Evolutionary conservation across 345 rosid genomes (phyloP).

Genomic region (Salix koriyanagi): DNA sequence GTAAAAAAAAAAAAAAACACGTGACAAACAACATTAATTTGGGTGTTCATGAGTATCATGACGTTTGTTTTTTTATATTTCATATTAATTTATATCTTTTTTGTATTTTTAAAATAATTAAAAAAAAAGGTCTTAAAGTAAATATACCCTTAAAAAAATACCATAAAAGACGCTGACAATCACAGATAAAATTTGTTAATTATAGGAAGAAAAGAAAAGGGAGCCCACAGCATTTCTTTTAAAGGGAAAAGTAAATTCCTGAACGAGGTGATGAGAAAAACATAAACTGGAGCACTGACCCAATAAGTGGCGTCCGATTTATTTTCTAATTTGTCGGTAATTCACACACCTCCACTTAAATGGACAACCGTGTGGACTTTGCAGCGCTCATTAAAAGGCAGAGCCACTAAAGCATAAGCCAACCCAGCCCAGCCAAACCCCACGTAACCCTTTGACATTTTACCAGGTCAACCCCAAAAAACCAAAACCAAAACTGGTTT

Average conservation of each 20-base stretch:
- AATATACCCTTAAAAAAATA: no score
- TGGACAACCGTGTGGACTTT: conserved; percentile 11
- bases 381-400: not conserved
- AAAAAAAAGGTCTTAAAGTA: no score
- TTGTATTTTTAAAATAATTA: no score
- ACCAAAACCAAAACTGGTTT: conserved; percentile 39
- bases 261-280: not conserved
- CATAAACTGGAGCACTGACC: not conserved
- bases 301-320: not conserved
- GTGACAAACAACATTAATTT: no score
- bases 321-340: conserved; percentile 36
- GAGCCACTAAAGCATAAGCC: not conserved
- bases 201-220: no score
- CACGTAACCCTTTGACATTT: conserved; percentile 44
- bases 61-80: no score
- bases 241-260: not conserved
- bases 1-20: no score
- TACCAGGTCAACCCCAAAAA: conserved; percentile 47
- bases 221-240: not conserved
- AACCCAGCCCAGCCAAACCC: no score
- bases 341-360: conserved; percentile 11
- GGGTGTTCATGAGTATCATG: no score
- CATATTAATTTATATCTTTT: no score
- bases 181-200: no score
- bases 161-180: no score